Base-by-base conservation (phyloP, 2,329 filamentous ascomycete species). In the Fusarium azukiicola region DNA sequence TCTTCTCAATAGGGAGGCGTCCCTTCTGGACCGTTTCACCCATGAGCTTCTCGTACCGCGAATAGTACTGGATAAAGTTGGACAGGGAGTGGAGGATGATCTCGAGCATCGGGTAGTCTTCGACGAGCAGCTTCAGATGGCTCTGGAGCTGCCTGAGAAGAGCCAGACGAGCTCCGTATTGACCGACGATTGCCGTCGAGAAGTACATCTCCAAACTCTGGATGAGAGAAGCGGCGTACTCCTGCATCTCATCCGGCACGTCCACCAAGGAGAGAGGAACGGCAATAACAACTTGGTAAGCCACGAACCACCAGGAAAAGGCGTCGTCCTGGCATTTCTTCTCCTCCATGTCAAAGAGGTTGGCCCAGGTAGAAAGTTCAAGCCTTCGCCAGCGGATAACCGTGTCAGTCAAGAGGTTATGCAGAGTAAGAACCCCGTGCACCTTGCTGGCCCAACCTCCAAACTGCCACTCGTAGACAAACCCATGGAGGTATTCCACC, bases 291-390 rank as follows among this genome's bases (percentile, higher is more conserved):
- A 95, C 96, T 86, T 99, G 96, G 83, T 99, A 99, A 2, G 97
- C 97, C 74, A 99, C 92, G 82, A 99, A 99, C 95, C 97, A 99
- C 98, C 98, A 99, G 21, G 95, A 95, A 81, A 94, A 95, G 5
- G 97, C 97, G 83, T 96, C 95, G 66, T 96, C 92, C 32, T 94
- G 90, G 81, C 95, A 97, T 82, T 95, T 96, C 69, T 93, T 91
- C 49, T 94, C 91, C 86, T 99, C 98, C 85, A 96, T 94, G 80
- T 98, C 96, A 75, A 99, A 95, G 6, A 99, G 87, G 54, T 95
- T 96, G 47, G 96, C 94, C 98, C 98, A 99, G 1, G 97, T 99
- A 1, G 96, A 95, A 38, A 99, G 90, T 84, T 99, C 98, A 44
- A 99, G 90, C 74, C 97, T 95, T 76, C 98, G 93, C 98, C 98